These are phyloP conservation scores for Ceratocystis cubensis DNA, from an alignment of 2,329 filamentous ascomycete genomes.

Conservation along the genomic window DNA sequence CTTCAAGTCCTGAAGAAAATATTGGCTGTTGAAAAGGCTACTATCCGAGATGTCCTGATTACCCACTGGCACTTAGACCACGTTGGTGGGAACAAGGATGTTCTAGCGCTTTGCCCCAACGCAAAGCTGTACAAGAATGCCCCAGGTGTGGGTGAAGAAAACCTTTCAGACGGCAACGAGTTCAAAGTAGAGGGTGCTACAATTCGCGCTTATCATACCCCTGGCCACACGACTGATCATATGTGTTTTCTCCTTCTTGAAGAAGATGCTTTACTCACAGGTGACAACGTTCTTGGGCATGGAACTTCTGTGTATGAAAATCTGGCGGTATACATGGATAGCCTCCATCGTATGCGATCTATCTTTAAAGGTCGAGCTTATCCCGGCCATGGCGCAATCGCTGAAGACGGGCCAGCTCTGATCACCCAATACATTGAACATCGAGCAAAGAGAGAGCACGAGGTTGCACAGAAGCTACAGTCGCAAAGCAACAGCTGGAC, in stretches of 20 bases:
- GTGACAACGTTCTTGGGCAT: constrained; percentile 78
- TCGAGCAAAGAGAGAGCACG: constrained; percentile 63
- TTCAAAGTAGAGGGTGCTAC: constrained; percentile 51
- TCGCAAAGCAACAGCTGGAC: constrained; percentile 41
- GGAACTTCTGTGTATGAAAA: constrained; percentile 80
- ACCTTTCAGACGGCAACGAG: constrained; percentile 39
- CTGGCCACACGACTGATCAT: constrained; percentile 70
- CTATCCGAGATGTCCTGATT: constrained; percentile 57
- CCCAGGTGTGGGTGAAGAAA: constrained; percentile 33
- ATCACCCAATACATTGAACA: constrained; percentile 77
- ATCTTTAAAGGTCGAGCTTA: constrained; percentile 58
- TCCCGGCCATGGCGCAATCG: constrained; percentile 72
- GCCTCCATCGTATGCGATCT: constrained; percentile 54
- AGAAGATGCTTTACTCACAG: constrained; percentile 75
- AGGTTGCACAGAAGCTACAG: constrained; percentile 54
- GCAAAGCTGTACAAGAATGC: constrained; percentile 55
- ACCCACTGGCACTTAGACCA: constrained; percentile 94
- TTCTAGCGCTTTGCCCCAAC: constrained; percentile 50
- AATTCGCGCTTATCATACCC: constrained; percentile 48
- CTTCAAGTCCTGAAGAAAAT: constrained; percentile 49
- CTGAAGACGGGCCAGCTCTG: constrained; percentile 58
- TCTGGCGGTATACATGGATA: constrained; percentile 53
- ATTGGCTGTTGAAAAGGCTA: constrained; percentile 54
- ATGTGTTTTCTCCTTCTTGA: constrained; percentile 65
- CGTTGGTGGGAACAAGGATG: constrained; percentile 58